Conservation (phyloP, 805 yeast species). For the Barnettozyma pratensis region DNA sequence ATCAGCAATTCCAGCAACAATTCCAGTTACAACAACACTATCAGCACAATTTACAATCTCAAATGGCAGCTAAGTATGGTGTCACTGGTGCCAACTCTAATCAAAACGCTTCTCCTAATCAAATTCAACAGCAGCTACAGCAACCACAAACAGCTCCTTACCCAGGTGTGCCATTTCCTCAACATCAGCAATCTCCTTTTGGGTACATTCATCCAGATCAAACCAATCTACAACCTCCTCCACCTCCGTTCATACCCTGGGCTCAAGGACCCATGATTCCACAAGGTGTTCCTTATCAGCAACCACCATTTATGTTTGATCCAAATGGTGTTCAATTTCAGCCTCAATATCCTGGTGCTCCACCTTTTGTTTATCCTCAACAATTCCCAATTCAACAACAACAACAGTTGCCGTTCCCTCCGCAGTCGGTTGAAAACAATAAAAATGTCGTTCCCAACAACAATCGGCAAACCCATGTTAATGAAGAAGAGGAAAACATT, state of each 20-base stretch:
- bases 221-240: neutral
- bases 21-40: conserved; percentile 15
- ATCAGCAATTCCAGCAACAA: conserved; percentile 17
- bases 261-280: neutral
- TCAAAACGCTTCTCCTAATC: no score
- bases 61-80: conserved; percentile 22
- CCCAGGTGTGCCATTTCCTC: neutral
- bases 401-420: neutral
- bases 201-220: conserved; percentile 6
- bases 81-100: conserved; percentile 11
- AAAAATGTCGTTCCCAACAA: neutral
- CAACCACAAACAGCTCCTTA: neutral
- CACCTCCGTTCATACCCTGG: conserved; percentile 1
- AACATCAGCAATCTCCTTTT: neutral
- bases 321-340: neutral
- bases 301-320: neutral
- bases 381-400: conserved; percentile 2
- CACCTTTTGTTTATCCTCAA: neutral
- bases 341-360: neutral
- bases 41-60: conserved; percentile 16
- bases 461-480: neutral
- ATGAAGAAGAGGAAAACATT: conserved; percentile 9
- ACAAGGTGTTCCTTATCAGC: neutral
- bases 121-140: neutral
- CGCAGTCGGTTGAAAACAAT: neutral